Evolutionary conservation across 768 basidiomycete genomes (phyloP).

Genomic region (Mycena galopus): DNA sequence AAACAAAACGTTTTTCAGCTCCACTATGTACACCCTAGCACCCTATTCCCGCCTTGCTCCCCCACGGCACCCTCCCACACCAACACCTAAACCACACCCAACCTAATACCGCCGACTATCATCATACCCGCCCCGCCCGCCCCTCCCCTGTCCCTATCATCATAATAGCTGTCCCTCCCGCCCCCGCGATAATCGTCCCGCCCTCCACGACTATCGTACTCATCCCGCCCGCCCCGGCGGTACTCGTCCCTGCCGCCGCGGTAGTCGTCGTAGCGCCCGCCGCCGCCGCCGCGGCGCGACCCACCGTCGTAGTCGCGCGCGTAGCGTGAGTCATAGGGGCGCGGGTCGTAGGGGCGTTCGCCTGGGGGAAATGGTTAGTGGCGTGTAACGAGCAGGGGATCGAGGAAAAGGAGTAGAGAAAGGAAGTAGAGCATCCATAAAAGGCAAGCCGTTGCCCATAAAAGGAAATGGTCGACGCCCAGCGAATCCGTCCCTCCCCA

Average conservation of each 20-base stretch:
- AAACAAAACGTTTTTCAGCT: no score
- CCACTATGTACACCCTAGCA: no score
- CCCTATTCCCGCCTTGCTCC: no score
- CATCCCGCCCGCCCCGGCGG: slow-evolving; percentile 51
- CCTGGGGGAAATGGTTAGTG: slow-evolving; percentile 52
- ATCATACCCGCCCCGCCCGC: slow-evolving; percentile 42
- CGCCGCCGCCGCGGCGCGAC: slow-evolving; percentile 60
- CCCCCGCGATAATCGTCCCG: slow-evolving; percentile 43
- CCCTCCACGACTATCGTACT: slow-evolving; percentile 44
- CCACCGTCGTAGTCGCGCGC: slow-evolving; percentile 71
- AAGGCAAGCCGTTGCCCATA: not conserved
- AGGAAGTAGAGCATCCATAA: not conserved
- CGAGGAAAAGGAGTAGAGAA: not conserved
- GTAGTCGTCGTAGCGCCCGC: slow-evolving; percentile 53
- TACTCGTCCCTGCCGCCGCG: slow-evolving; percentile 35
- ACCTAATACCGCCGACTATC: slow-evolving; percentile 46
- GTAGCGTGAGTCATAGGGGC: slow-evolving; percentile 93
- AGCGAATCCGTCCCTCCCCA: not conserved
- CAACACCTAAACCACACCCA: not conserved
- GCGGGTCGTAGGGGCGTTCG: slow-evolving; percentile 91
- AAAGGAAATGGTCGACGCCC: not conserved
- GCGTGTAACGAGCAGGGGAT: slow-evolving; percentile 7
- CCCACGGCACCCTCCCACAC: not conserved
- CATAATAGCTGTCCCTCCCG: slow-evolving; percentile 47
- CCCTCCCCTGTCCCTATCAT: slow-evolving; percentile 51